Conservation (phyloP, 148 eudicot species). For the Tetragonia tetragonoides region DNA sequence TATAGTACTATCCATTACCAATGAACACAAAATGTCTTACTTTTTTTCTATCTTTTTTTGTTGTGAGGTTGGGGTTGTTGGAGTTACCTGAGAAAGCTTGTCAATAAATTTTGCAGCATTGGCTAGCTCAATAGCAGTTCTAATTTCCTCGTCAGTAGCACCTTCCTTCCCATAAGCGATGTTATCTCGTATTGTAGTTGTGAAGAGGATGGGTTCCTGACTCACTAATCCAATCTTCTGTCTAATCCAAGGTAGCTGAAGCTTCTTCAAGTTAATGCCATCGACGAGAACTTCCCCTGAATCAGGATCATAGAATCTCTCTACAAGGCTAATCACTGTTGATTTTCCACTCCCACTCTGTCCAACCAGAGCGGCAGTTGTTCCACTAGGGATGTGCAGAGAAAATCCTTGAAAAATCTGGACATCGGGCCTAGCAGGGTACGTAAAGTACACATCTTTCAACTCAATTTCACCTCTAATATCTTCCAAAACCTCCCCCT, state of each 20-base stretch:
- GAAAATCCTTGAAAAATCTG: constrained; percentile 73
- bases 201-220: constrained; percentile 71
- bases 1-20: too few relatives aligned
- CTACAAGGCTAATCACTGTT: constrained; percentile 67
- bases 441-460: constrained; percentile 62
- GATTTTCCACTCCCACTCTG: constrained; percentile 97
- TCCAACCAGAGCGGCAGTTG: constrained; percentile 72
- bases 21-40: too few relatives aligned
- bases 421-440: constrained; percentile 79
- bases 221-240: constrained; percentile 80
- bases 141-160: constrained; percentile 61
- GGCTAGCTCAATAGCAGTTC: constrained; percentile 69
- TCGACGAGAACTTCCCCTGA: constrained; percentile 69
- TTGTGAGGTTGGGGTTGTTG: too few relatives aligned
- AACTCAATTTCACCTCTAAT: constrained; percentile 67
- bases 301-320: constrained; percentile 83
- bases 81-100: constrained; percentile 56
- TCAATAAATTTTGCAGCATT: constrained; percentile 81
- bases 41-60: too few relatives aligned
- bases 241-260: constrained; percentile 64
- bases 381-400: constrained; percentile 50
- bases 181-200: constrained; percentile 60
- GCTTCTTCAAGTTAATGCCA: constrained; percentile 56
- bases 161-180: constrained; percentile 64
- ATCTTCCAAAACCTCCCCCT: constrained; percentile 52